Percentiles rank a stretch among this genome's conserved stretches.
phyloP scores from a whole-genome alignment of 148 eudicot species.

The Arctostaphylos glauca region DNA sequence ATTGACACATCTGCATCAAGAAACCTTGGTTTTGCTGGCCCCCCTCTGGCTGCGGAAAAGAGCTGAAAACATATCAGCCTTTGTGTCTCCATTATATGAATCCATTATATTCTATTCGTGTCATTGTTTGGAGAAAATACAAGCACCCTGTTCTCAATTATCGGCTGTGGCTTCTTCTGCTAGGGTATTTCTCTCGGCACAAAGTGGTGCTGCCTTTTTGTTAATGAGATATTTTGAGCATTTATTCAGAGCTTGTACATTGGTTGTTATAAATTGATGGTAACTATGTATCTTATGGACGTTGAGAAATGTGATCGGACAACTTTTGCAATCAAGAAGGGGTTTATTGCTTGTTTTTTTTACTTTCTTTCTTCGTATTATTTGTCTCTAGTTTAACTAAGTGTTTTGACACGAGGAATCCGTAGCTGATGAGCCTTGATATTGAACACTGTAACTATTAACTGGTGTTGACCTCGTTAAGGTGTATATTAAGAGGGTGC shows the following conservation, averaged over 20 bases:
- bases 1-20: neutral
- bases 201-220: neutral
- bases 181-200: neutral
- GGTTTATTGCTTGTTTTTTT: neutral
- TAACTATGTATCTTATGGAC: neutral
- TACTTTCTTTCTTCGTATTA: neutral
- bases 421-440: neutral
- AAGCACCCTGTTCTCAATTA: neutral
- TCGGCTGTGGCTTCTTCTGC: neutral
- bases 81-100: neutral
- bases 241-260: neutral
- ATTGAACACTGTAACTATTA: neutral
- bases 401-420: neutral
- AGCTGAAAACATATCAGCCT: neutral
- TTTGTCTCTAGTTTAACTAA: neutral
- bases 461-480: neutral
- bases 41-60: constrained; percentile 2
- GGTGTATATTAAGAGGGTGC: neutral
- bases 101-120: constrained; percentile 11
- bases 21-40: constrained; percentile 8
- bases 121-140: constrained; percentile 7
- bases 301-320: neutral
- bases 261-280: neutral
- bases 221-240: neutral
- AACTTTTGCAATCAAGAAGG: neutral